Conservation (phyloP, 805 yeast genomes). For the Sungouiella blattae region DNA sequence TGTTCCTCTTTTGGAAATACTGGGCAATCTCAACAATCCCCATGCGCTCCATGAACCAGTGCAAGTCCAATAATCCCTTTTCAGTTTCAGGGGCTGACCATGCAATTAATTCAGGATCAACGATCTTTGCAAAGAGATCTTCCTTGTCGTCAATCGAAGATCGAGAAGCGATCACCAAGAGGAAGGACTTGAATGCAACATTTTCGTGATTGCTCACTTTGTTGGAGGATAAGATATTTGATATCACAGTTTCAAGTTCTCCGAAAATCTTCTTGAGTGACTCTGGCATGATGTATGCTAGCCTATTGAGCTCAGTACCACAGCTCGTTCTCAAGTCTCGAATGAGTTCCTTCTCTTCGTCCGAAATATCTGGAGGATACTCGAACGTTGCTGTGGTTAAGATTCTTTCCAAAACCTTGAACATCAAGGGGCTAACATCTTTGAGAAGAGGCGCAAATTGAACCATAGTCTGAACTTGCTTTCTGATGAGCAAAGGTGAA, state of each 20-base stretch:
- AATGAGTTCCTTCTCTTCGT: slow-evolving; percentile 73
- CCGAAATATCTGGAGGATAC: slow-evolving; percentile 62
- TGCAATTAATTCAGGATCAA: slow-evolving; percentile 86
- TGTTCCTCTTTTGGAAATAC: slow-evolving; percentile 80
- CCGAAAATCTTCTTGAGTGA: slow-evolving; percentile 74
- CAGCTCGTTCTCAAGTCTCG: slow-evolving; percentile 87
- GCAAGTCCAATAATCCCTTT: slow-evolving; percentile 82
- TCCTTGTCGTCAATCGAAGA: slow-evolving; percentile 69
- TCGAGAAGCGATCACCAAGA: slow-evolving; percentile 87
- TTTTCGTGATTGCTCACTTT: slow-evolving; percentile 87
- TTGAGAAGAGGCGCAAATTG: slow-evolving; percentile 89
- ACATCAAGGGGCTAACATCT: slow-evolving; percentile 70
- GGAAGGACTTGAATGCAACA: slow-evolving; percentile 88
- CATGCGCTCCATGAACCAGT: slow-evolving; percentile 97
- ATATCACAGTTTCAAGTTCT: slow-evolving; percentile 79
- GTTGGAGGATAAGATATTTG: slow-evolving; percentile 60
- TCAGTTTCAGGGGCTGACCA: slow-evolving; percentile 93
- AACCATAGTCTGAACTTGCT: slow-evolving; percentile 86
- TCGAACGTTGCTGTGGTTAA: slow-evolving; percentile 81
- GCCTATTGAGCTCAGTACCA: slow-evolving; percentile 90
- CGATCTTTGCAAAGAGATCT: slow-evolving; percentile 78
- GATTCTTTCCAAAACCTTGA: slow-evolving; percentile 79
- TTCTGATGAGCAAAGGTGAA: slow-evolving; percentile 78
- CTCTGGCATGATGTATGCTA: slow-evolving; percentile 94
- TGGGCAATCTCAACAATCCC: slow-evolving; percentile 93